A percentile compares a stretch with the other conserved stretches of the same genome.
These are phyloP conservation scores for Phytophthora cajani DNA, from an alignment of 352 stramenopile genomes.

Conservation along the genomic window DNA sequence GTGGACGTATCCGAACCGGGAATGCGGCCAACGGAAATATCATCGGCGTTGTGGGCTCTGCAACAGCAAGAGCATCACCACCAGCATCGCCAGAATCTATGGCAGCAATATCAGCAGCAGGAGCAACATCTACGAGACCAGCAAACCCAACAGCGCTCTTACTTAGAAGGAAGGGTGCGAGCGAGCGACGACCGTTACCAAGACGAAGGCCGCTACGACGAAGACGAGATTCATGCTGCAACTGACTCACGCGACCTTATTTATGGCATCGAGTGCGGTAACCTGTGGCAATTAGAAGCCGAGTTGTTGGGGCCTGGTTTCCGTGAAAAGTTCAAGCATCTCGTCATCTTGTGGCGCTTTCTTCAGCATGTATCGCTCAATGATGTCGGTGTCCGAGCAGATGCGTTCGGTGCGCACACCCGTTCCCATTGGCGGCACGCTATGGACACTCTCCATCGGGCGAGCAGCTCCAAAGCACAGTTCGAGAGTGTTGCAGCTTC, in stretches of 20 bases:
- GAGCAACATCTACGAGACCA: not conserved
- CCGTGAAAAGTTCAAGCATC: not conserved
- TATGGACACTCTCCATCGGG: not conserved
- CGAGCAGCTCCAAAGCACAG: not conserved
- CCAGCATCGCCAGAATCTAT: not conserved
- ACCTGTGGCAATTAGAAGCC: not conserved
- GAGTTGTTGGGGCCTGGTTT: not conserved
- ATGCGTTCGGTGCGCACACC: not conserved
- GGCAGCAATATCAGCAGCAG: not conserved
- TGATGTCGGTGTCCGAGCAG: not conserved
- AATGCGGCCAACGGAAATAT: not conserved
- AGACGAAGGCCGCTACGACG: not conserved
- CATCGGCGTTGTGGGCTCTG: not conserved
- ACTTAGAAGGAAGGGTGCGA: not conserved
- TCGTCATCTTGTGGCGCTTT: not conserved
- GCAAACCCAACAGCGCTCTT: not conserved
- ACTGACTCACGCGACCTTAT: not conserved
- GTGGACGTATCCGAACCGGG: not conserved
- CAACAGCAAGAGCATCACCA: not conserved
- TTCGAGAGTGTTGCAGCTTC: not conserved
- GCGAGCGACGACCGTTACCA: not conserved
- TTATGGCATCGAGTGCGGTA: not conserved
- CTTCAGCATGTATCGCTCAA: not conserved
- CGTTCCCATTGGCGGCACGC: not conserved
- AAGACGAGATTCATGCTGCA: not conserved